These are phyloP conservation scores for Neodidymelliopsis sp. DNA, from an alignment of 2,329 filamentous ascomycete genomes.

Conservation along the genomic window DNA sequence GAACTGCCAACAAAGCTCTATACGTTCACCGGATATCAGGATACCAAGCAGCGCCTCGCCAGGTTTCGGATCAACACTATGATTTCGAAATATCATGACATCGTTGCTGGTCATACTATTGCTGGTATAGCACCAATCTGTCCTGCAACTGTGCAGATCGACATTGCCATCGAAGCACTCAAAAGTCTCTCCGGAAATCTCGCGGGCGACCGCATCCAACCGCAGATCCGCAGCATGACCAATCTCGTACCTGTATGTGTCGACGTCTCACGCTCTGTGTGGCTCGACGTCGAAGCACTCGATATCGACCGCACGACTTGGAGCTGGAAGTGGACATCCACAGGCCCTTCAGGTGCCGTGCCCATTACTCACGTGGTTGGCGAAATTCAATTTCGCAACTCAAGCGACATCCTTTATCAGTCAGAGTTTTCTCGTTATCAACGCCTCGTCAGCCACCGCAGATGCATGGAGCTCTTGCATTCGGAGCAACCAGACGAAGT, in stretches of 20 bases:
- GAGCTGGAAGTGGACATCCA: conserved; percentile 39
- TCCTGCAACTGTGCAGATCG: conserved; percentile 52
- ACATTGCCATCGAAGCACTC: conserved; percentile 44
- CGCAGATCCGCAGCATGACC: conserved; percentile 9
- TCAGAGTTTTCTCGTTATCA: conserved; percentile 39
- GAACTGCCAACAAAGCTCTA: conserved; percentile 29
- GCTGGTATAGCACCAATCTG: conserved; percentile 49
- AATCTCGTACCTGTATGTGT: conserved; percentile 28
- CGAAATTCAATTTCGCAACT: conserved; percentile 28
- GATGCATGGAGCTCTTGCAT: conserved; percentile 39
- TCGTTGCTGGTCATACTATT: conserved; percentile 52
- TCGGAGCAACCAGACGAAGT: conserved; percentile 39
- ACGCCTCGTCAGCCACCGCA: conserved; percentile 40
- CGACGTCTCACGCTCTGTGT: conserved; percentile 40
- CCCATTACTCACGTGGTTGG: conserved; percentile 34
- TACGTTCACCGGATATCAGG: conserved; percentile 22
- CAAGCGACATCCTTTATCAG: conserved; percentile 20
- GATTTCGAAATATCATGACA: conserved; percentile 42
- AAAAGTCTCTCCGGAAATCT: conserved; percentile 39
- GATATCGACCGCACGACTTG: conserved; percentile 27
- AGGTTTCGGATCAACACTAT: conserved; percentile 55
- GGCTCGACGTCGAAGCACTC: conserved; percentile 36
- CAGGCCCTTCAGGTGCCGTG: conserved; percentile 4
- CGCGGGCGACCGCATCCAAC: background rate
- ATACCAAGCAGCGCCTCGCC: conserved; percentile 21